Evolutionary conservation across 2,329 filamentous ascomycete genomes (phyloP).

Genomic region (Colletotrichum caudatum): DNA sequence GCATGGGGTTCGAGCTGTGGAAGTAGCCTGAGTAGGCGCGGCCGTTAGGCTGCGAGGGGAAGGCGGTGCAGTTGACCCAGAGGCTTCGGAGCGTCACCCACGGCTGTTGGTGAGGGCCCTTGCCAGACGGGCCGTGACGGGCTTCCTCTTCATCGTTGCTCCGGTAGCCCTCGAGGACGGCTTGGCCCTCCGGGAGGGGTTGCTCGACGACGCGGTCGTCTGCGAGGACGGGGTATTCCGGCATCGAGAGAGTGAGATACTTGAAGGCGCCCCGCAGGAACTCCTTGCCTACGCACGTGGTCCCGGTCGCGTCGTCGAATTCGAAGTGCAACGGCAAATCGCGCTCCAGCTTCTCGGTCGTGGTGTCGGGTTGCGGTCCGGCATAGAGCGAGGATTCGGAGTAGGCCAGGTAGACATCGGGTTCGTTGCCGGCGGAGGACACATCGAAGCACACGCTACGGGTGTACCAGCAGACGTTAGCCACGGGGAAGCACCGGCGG

Average conservation of each 20-base stretch:
- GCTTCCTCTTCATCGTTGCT: background rate
- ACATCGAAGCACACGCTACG: slow-evolving; percentile 52
- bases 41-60: slow-evolving; percentile 59
- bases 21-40: slow-evolving; percentile 61
- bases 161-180: slow-evolving; percentile 34
- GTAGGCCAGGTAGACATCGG: slow-evolving; percentile 45
- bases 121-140: slow-evolving; percentile 18
- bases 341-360: slow-evolving; percentile 44
- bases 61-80: slow-evolving; percentile 56
- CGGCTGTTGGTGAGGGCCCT: slow-evolving; percentile 44
- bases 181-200: slow-evolving; percentile 46
- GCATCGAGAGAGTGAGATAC: slow-evolving; percentile 56
- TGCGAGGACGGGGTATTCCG: slow-evolving; percentile 52
- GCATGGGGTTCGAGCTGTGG: slow-evolving; percentile 52
- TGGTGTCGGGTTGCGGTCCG: slow-evolving; percentile 44
- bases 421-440: slow-evolving; percentile 46
- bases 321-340: slow-evolving; percentile 47
- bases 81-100: slow-evolving; percentile 50
- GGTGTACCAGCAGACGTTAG: slow-evolving; percentile 7
- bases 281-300: slow-evolving; percentile 49
- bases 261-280: slow-evolving; percentile 57
- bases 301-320: slow-evolving; percentile 47
- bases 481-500: background rate
- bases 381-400: slow-evolving; percentile 45
- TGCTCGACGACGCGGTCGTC: slow-evolving; percentile 1